A percentile compares a stretch with the other conserved stretches of the same genome.
phyloP scores from a whole-genome alignment of 2,329 filamentous ascomycete genomes.

The Calonectria leucothoes region DNA sequence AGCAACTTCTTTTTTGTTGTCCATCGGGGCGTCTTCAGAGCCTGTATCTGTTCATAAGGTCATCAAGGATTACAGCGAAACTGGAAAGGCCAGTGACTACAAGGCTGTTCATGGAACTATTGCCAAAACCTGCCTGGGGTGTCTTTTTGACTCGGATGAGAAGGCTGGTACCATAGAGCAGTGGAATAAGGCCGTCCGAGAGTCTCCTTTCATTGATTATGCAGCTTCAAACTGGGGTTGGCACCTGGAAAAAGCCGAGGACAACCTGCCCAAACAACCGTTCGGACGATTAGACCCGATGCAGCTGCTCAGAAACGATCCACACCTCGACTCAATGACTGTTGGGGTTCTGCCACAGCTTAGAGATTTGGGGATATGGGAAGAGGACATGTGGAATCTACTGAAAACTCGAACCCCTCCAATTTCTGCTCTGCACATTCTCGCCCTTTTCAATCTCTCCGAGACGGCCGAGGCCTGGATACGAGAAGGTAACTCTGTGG shows the following conservation, averaged over 20 bases:
- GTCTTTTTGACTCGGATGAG: neutral
- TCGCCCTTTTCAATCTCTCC: neutral
- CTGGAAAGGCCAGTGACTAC: neutral
- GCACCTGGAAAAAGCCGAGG: neutral
- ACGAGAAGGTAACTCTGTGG: neutral
- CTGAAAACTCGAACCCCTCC: neutral
- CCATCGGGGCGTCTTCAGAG: neutral
- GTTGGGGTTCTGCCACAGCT: neutral
- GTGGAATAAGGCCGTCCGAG: neutral
- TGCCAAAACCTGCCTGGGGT: neutral
- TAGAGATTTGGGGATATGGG: neutral
- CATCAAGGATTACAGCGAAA: neutral
- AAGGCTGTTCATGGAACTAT: neutral
- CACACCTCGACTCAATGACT: neutral
- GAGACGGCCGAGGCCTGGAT: neutral
- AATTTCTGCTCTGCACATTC: neutral
- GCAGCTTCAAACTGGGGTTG: neutral
- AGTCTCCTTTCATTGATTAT: neutral
- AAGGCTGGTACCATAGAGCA: neutral
- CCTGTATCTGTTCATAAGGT: neutral
- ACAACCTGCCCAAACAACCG: neutral
- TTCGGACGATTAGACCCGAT: neutral
- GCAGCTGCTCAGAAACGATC: neutral
- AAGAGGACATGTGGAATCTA: neutral
- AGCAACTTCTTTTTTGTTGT: neutral